phyloP scores from a whole-genome alignment of 805 yeast genomes.

The Ogataea polymorpha region DNA sequence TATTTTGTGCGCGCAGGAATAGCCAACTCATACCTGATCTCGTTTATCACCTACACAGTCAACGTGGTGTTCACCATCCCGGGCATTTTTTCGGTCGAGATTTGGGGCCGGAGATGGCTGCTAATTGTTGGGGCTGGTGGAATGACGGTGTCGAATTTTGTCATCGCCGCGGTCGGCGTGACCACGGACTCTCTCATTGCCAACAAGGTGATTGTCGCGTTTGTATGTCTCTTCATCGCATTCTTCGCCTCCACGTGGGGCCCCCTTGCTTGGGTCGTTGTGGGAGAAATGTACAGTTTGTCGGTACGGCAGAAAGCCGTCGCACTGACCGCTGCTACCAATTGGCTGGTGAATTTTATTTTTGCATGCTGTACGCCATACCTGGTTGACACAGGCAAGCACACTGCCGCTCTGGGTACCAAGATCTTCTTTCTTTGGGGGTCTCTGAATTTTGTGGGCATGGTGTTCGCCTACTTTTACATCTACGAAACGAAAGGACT shows the following conservation, averaged over 20 bases:
- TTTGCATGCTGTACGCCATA: constrained; percentile 78
- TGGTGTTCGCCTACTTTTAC: constrained; percentile 57
- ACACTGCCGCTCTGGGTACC: constrained; percentile 67
- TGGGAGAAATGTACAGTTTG: constrained; percentile 64
- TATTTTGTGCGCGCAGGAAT: constrained; percentile 71
- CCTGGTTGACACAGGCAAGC: constrained; percentile 62
- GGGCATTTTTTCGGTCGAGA: constrained; percentile 74
- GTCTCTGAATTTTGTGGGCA: constrained; percentile 56
- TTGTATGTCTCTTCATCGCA: constrained; percentile 71
- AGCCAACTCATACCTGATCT: constrained; percentile 61
- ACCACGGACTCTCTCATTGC: constrained; percentile 45
- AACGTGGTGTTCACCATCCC: constrained; percentile 81
- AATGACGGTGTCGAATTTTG: constrained; percentile 64
- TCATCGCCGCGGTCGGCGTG: constrained; percentile 66
- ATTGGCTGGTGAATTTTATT: constrained; percentile 75
- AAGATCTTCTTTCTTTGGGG: constrained; percentile 83
- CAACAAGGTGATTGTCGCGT: constrained; percentile 54
- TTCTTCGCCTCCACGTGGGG: constrained; percentile 84
- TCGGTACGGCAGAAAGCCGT: constrained; percentile 77
- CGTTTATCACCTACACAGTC: constrained; percentile 78
- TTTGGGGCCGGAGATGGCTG: constrained; percentile 73
- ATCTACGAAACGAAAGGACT: constrained; percentile 81
- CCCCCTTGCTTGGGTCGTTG: constrained; percentile 72
- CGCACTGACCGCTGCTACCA: constrained; percentile 71
- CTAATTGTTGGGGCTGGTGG: constrained; percentile 71